Base-by-base conservation (phyloP, 306 rosid genomes). In the Castanospermum australe region DNA sequence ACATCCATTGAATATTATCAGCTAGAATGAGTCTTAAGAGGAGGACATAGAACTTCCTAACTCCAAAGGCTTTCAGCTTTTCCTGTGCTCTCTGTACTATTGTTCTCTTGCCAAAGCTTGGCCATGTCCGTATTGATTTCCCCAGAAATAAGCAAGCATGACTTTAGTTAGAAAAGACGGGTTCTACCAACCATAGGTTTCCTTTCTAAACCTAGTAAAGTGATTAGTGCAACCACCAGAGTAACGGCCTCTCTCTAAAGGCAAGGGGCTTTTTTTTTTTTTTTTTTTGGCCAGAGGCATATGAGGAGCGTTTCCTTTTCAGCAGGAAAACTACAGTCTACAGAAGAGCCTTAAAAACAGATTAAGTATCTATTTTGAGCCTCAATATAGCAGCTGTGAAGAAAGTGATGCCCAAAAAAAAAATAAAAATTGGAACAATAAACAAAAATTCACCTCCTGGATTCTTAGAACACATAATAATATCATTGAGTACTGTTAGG, bases 91-190 rank as follows among this genome's bases (percentile, higher is more conserved):
- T 80, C 18, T 81, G 15, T 80, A n/a, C 3, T 30, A 80, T 50
- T n/a, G 35, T 61, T 71, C 25, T 64, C 42, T 30, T 41, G 45
- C 41, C 63, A 67, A 73, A 73, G 62, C 60, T 67, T 28, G 21
- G 25, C 10, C 39, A 0, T 67, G 38, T 10, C 30, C 17, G 14
- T 14, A 63, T 57, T 59, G 67, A 69, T 75, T 36, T 59, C 78
- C 82, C 11, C 32, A 63, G 11, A 52, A 22, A 25, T 62, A 76
- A 62, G 79, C 75, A 82, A 70, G 17, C 69, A 69, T 65, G 75
- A 71, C 14, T 77, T 62, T 82, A 39, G 73, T 48, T 69, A 55
- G 81, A 76, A 50, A 51, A 57, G 30, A 67, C 1, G 11, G 79
- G 71, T 42, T 71, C 67, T 18, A 63, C 79, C 78, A 76, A 70